phyloP scores from a whole-genome alignment of 495 filamentous ascomycete genomes.

The Aspergillus bertholletiae region DNA sequence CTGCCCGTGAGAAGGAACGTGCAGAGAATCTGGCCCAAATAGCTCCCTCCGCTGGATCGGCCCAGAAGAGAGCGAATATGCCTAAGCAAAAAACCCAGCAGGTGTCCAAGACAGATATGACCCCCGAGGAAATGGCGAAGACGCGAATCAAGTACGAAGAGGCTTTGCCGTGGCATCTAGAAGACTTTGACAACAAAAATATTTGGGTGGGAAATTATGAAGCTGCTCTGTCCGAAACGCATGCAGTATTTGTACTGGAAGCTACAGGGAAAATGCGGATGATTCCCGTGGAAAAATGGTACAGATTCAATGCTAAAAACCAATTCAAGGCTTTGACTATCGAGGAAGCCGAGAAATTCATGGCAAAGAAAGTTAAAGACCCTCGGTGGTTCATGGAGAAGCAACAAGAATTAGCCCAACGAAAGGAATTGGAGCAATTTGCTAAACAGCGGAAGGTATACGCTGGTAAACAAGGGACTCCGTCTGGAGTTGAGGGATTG shows the following conservation, averaged over 20 bases:
- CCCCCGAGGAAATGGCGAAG: conserved; percentile 74
- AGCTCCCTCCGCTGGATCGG: conserved; percentile 62
- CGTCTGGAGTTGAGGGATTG: conserved; percentile 44
- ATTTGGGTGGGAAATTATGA: conserved; percentile 92
- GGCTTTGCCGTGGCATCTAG: conserved; percentile 90
- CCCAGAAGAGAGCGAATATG: conserved; percentile 57
- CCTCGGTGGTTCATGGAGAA: conserved; percentile 77
- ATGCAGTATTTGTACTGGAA: conserved; percentile 71
- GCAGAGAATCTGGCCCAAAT: conserved; percentile 85
- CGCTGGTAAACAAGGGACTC: conserved; percentile 36
- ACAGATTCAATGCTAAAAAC: conserved; percentile 81
- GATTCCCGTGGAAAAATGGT: conserved; percentile 92
- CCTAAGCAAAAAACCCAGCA: conserved; percentile 63
- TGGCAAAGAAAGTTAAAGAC: conserved; percentile 68
- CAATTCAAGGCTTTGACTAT: conserved; percentile 76
- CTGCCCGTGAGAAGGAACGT: conserved; percentile 75
- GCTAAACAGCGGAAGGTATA: conserved; percentile 44
- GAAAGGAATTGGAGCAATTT: conserved; percentile 49
- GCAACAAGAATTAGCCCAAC: conserved; percentile 44
- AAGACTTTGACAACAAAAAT: conserved; percentile 92
- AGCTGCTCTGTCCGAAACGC: conserved; percentile 71
- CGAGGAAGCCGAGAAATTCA: conserved; percentile 80
- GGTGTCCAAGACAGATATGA: conserved; percentile 75
- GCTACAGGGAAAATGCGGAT: conserved; percentile 64
- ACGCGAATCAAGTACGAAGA: conserved; percentile 88